phyloP scores from a whole-genome alignment of 805 yeast species.

The Zygosaccharomyces rouxii region DNA sequence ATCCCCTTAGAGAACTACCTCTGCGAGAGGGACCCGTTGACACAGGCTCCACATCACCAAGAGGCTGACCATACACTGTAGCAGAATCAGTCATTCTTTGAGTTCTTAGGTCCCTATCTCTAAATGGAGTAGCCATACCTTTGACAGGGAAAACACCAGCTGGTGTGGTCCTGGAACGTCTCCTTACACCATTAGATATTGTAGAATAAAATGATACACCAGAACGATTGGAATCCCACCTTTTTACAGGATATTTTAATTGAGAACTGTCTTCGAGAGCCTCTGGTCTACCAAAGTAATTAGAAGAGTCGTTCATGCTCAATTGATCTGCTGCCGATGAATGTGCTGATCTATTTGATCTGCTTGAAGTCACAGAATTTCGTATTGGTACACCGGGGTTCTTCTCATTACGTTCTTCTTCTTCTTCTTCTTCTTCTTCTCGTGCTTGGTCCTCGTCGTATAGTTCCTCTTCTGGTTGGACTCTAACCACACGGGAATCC shows the following conservation, averaged over 20 bases:
- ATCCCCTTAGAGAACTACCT: background rate
- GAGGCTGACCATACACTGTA: background rate
- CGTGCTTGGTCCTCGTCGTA: constrained; percentile 8
- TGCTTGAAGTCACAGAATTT: background rate
- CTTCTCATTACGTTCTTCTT: constrained; percentile 9
- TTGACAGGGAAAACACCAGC: constrained; percentile 74
- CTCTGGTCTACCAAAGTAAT: background rate
- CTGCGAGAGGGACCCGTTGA: background rate
- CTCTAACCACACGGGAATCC: constrained; percentile 74
- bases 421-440: constrained; percentile 12
- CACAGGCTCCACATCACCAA: background rate
- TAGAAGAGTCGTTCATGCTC: background rate
- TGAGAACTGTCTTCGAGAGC: background rate
- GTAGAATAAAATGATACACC: constrained; percentile 4
- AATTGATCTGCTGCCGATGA: background rate
- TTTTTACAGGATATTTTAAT: background rate
- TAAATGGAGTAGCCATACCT: constrained; percentile 68
- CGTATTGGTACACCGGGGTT: background rate
- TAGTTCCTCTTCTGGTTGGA: constrained; percentile 23
- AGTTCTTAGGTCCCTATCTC: background rate
- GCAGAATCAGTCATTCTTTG: constrained; percentile 8
- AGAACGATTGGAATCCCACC: constrained; percentile 3
- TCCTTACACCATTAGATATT: background rate
- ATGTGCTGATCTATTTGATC: background rate
- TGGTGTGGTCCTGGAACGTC: constrained; percentile 47